Percentiles rank a stretch among this genome's conserved stretches.
Evolutionary conservation across 192 early-diverging fungal genomes (phyloP).

Genomic region (Linnemannia exigua): DNA sequence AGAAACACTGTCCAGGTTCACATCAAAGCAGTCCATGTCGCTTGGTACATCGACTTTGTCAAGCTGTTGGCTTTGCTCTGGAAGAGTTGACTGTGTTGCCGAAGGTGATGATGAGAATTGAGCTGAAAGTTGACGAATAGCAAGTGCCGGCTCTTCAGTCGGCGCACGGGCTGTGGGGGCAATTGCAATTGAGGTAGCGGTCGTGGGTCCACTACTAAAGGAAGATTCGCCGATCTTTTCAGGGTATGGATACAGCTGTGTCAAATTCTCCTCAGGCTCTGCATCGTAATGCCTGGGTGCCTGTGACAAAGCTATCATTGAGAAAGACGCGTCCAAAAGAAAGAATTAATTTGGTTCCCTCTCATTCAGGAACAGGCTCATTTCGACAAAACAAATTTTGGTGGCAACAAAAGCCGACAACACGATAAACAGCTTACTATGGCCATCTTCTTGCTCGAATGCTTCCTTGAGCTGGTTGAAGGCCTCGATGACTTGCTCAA

Average conservation of each 20-base stretch:
- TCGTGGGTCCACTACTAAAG: not conserved
- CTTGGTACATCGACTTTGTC: not conserved
- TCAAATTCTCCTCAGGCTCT: conserved; percentile 43
- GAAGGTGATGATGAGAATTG: not conserved
- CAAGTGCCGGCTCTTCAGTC: not conserved
- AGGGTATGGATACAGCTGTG: conserved; percentile 55
- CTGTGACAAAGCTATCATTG: conserved; percentile 49
- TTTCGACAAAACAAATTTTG: conserved; percentile 11
- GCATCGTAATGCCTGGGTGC: conserved; percentile 26
- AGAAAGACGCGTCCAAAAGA: not conserved
- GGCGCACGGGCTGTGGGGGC: not conserved
- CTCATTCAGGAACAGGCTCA: not conserved
- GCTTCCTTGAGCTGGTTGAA: conserved; percentile 30
- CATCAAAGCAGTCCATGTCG: conserved; percentile 31
- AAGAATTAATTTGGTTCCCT: not conserved
- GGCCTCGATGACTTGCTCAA: conserved; percentile 30
- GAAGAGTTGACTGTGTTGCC: not conserved
- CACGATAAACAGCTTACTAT: conserved; percentile 1
- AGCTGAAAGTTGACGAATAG: not conserved
- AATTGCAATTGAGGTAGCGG: not conserved
- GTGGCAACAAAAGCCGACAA: conserved; percentile 20
- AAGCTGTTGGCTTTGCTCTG: not conserved
- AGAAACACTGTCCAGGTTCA: conserved; percentile 31
- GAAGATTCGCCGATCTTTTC: conserved; percentile 26
- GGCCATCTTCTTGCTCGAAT: conserved; percentile 40